A percentile compares a stretch with the other conserved stretches of the same genome.
These are phyloP conservation scores for Suillus hirtellus DNA, from an alignment of 768 basidiomycete genomes.

Conservation along the genomic window DNA sequence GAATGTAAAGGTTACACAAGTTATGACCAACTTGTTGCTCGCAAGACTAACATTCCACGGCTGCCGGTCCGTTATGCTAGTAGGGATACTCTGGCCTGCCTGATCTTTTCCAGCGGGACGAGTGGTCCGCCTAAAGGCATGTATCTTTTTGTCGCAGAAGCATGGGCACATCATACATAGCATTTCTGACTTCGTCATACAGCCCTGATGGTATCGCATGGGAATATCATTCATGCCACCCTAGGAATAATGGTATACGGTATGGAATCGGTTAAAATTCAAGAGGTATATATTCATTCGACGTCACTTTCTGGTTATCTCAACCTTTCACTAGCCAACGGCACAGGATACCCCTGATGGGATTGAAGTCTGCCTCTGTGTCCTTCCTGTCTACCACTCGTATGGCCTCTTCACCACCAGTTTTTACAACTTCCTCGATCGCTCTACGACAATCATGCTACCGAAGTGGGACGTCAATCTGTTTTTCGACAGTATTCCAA, in stretches of 20 bases:
- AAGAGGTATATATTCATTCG: not conserved
- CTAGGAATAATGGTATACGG: not conserved
- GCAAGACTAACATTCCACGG: not conserved
- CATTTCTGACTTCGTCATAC: not conserved
- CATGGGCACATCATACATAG: not conserved
- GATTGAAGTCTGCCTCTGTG: slow-evolving; percentile 45
- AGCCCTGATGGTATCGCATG: not conserved
- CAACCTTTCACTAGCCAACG: slow-evolving; percentile 31
- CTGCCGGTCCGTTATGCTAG: not conserved
- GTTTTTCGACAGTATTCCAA: slow-evolving; percentile 51
- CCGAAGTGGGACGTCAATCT: slow-evolving; percentile 53
- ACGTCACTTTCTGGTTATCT: not conserved
- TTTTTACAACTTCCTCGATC: slow-evolving; percentile 45
- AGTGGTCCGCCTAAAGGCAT: not conserved
- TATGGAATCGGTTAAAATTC: not conserved
- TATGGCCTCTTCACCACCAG: slow-evolving; percentile 53
- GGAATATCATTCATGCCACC: not conserved
- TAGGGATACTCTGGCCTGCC: not conserved
- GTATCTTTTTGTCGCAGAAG: not conserved
- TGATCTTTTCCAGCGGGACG: not conserved
- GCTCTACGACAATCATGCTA: slow-evolving; percentile 48
- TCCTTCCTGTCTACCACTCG: slow-evolving; percentile 62
- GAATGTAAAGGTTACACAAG: not conserved
- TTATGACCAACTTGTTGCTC: not conserved
- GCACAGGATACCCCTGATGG: slow-evolving; percentile 38